Conservation (phyloP, 2,329 filamentous ascomycete species). For the Hypoxylon sp. region DNA sequence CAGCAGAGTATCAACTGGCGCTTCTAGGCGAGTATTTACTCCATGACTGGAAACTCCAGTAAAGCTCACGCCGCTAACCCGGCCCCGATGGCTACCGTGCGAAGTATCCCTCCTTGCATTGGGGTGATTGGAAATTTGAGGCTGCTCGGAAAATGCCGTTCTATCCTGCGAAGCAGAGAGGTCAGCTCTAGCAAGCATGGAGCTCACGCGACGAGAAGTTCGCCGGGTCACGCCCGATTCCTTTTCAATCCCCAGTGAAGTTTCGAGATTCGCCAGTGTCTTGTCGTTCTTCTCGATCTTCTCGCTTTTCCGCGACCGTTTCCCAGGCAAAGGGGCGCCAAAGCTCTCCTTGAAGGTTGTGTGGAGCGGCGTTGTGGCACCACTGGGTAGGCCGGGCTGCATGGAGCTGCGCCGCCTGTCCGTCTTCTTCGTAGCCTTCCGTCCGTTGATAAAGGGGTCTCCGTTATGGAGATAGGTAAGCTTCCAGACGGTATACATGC, state of each 20-base stretch:
- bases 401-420: conserved; percentile 72
- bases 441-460: conserved; percentile 63
- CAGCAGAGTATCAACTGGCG: conserved; percentile 75
- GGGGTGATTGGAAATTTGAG: conserved; percentile 55
- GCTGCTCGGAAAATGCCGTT: conserved; percentile 79
- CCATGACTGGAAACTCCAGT: conserved; percentile 57
- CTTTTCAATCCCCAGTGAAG: conserved; percentile 78
- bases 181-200: conserved; percentile 87
- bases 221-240: conserved; percentile 65
- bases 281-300: conserved; percentile 60
- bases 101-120: conserved; percentile 77
- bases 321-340: conserved; percentile 68
- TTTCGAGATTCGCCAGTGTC: conserved; percentile 71
- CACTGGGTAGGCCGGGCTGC: conserved; percentile 77
- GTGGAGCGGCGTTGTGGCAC: conserved; percentile 81
- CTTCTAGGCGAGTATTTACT: conserved; percentile 65
- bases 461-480: conserved; percentile 81
- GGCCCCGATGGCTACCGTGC: conserved; percentile 74
- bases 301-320: conserved; percentile 66
- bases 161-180: conserved; percentile 87
- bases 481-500: conserved; percentile 86
- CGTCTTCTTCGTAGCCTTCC: conserved; percentile 60
- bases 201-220: conserved; percentile 86
- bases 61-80: conserved; percentile 66
- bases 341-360: conserved; percentile 82